phyloP scores from a whole-genome alignment of 192 early-diverging fungal species.

The Thamnidium elegans region DNA sequence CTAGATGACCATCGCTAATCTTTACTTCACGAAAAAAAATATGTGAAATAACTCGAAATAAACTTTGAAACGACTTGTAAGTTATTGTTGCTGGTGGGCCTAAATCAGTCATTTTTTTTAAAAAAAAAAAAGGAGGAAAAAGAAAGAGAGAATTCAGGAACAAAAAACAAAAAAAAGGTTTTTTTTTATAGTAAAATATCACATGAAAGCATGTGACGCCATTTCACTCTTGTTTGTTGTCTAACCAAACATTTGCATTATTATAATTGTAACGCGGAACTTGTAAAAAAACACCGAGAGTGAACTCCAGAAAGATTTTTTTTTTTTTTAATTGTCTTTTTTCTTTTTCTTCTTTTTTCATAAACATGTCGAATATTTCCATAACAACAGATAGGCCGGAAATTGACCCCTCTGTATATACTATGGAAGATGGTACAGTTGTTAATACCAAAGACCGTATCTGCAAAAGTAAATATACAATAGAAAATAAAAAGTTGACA shows the following conservation, averaged over 20 bases:
- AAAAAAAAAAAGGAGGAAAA: constrained; percentile 1
- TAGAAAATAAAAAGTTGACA: not conserved
- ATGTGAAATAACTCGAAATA: constrained; percentile 62
- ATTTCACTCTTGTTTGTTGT: no score
- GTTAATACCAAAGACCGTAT: constrained; percentile 68
- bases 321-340: no score
- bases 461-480: constrained; percentile 58
- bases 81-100: constrained; percentile 6
- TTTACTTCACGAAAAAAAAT: constrained; percentile 91
- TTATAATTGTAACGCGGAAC: no score
- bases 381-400: constrained; percentile 38
- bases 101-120: not conserved
- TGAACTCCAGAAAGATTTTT: no score
- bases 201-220: no score
- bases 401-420: constrained; percentile 69
- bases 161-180: not conserved
- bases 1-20: constrained; percentile 70
- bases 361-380: constrained; percentile 1
- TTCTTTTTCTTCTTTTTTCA: no score
- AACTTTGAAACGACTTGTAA: constrained; percentile 44
- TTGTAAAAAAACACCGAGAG: no score
- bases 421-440: constrained; percentile 62
- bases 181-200: no score
- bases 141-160: not conserved
- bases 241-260: no score